phyloP scores from a whole-genome alignment of 2,329 filamentous ascomycete species.

The Fusarium brachygibbosum region DNA sequence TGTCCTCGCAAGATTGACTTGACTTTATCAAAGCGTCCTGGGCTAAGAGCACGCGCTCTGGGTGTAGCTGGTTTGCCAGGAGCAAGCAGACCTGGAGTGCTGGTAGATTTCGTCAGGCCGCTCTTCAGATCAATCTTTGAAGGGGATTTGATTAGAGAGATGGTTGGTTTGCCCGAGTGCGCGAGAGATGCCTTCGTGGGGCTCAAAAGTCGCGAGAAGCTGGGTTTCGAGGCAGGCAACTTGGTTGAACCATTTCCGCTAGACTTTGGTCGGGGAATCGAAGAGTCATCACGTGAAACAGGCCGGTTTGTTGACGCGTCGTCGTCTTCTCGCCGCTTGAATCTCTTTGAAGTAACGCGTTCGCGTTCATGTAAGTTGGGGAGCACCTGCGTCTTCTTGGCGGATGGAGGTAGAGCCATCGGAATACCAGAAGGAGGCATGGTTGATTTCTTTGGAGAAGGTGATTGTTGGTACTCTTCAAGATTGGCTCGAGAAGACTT shows the following conservation, averaged over 20 bases:
- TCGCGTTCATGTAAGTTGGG: conserved; percentile 37
- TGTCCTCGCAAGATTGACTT: conserved; percentile 69
- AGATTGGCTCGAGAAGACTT: conserved; percentile 50
- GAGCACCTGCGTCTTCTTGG: conserved; percentile 34
- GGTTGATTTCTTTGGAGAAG: conserved; percentile 49
- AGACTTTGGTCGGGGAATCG: conserved; percentile 63
- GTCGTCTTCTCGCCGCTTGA: conserved; percentile 75
- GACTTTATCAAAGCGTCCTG: conserved; percentile 67
- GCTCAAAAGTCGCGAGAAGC: conserved; percentile 74
- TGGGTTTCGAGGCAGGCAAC: conserved; percentile 61
- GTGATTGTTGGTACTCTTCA: conserved; percentile 50
- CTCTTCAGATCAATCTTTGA: conserved; percentile 61
- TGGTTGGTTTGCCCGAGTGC: conserved; percentile 47
- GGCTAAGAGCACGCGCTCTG: conserved; percentile 60
- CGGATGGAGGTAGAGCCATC: conserved; percentile 38
- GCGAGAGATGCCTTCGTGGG: conserved; percentile 80
- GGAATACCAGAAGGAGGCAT: conserved; percentile 42
- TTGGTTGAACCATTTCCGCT: conserved; percentile 42
- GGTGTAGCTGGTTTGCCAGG: conserved; percentile 52
- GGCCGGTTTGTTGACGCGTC: conserved; percentile 77
- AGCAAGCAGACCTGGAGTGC: conserved; percentile 59
- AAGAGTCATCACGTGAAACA: conserved; percentile 64
- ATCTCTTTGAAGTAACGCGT: conserved; percentile 73
- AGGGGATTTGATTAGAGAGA: conserved; percentile 55
- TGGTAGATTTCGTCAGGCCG: conserved; percentile 65